Evolutionary conservation across 176 grass and related monocot species (phyloP).

Genomic region (Lolium rigidum): DNA sequence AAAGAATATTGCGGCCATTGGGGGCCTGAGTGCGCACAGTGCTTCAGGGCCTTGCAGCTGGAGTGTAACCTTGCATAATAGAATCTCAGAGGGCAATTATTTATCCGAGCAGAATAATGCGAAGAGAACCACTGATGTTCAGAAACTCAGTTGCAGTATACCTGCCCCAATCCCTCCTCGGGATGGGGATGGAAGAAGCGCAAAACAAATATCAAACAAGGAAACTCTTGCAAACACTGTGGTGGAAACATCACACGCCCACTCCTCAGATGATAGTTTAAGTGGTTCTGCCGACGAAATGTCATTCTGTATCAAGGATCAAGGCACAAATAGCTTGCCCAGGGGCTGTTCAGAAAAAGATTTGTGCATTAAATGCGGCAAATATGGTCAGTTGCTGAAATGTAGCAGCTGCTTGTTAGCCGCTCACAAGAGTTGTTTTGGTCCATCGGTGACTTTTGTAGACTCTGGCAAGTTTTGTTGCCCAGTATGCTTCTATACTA

Average conservation of each 20-base stretch:
- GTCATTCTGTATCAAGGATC: not conserved
- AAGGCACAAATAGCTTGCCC: constrained; percentile 25
- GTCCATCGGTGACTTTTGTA: not conserved
- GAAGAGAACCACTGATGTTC: constrained; percentile 14
- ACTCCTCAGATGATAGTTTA: constrained; percentile 34
- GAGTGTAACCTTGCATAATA: constrained; percentile 26
- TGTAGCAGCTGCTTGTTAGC: constrained; percentile 45
- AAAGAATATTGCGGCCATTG: not conserved
- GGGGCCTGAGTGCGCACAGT: not conserved
- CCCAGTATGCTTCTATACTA: constrained; percentile 51
- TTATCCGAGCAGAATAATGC: constrained; percentile 26
- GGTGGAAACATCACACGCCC: constrained; percentile 32
- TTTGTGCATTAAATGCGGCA: constrained; percentile 58
- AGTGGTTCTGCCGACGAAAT: constrained; percentile 28
- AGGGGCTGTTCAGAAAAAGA: constrained; percentile 40
- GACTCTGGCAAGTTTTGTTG: constrained; percentile 44
- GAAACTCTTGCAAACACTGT: not conserved
- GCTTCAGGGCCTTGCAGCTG: not conserved
- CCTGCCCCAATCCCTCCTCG: constrained; percentile 12
- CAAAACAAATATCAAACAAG: constrained; percentile 20
- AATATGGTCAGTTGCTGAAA: constrained; percentile 54
- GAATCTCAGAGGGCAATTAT: constrained; percentile 31
- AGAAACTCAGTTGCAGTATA: not conserved
- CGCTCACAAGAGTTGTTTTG: constrained; percentile 6
- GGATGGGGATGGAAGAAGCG: not conserved